Base-by-base conservation (phyloP, 305 asterid species). In the Plantago coronopus region DNA sequence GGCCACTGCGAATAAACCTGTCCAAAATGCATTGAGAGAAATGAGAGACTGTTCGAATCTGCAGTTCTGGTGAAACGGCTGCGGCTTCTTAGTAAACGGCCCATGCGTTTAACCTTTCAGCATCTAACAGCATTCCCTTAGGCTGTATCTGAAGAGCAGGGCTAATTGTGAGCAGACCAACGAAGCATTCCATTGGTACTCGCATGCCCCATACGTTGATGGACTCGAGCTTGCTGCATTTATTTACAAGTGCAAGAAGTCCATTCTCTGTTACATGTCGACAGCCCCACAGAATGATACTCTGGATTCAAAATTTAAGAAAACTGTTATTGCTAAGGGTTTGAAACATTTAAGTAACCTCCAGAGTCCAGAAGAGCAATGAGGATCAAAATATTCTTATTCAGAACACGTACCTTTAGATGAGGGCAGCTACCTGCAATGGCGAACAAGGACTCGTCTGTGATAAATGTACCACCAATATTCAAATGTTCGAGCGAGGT, bases 191-290 rank as follows among this genome's bases (percentile, higher is more conserved):
- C 23, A 79, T 44, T 10, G 95, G 85, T 17, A 91, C 83, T 67
- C 88, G 74, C 88, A 78, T 72, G 9, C 96, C 98, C 97, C 94
- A 86, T 38, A 76, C 96, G 46, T 91, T 89, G 65, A 91, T 91
- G n/a, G 97, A 84, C 74, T 87, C 81, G 0, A 89, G 85, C 67
- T 82, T 80, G 18, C 75, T 74, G 56, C 98, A 91, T 76, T 86
- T 83, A 54, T 80, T 81, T 27, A 91, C 98, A 19, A 89, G 79
- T 29, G 72, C 84, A 11, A 89, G 66, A 29, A 91, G 97, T 64
- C 98, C 97, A 14, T 76, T 70, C 74, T 80, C 94, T 13, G 91
- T 84, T 14, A 91, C 95, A 71, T 80, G 96, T 9, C 94, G 85
- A 71, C 98, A 91, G 34, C 96, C 95, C 97, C 98, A 91, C 61